A percentile compares a stretch with the other conserved stretches of the same genome.
Evolutionary conservation across 441 rosid species (phyloP).

Genomic region (Geranium incanum): DNA sequence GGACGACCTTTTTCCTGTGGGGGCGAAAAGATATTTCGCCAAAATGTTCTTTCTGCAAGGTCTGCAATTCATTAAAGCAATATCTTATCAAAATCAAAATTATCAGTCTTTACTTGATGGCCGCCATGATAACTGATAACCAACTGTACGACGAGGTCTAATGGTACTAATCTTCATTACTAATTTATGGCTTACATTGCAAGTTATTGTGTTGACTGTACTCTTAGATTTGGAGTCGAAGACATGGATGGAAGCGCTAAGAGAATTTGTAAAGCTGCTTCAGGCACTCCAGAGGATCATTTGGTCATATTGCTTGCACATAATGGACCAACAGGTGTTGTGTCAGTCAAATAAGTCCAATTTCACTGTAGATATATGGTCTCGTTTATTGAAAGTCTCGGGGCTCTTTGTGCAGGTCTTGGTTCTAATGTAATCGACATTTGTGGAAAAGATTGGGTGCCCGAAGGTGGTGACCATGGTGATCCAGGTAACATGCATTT

Average conservation of each 20-base stretch:
- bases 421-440: slow-evolving; percentile 67
- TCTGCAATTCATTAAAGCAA: slow-evolving; percentile 21
- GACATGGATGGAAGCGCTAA: slow-evolving; percentile 60
- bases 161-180: background rate
- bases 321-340: slow-evolving; percentile 72
- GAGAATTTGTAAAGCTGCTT: slow-evolving; percentile 49
- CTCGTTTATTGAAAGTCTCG: slow-evolving; percentile 9
- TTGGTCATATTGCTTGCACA: slow-evolving; percentile 70
- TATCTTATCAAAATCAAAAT: background rate
- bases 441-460: slow-evolving; percentile 74
- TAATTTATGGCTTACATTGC: background rate
- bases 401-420: slow-evolving; percentile 47
- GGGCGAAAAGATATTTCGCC: slow-evolving; percentile 48
- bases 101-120: background rate
- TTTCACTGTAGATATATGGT: slow-evolving; percentile 11
- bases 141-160: too few species aligned
- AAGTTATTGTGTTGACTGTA: slow-evolving; percentile 12
- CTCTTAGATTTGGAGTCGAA: slow-evolving; percentile 60
- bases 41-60: slow-evolving; percentile 56
- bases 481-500: slow-evolving; percentile 55
- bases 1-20: slow-evolving; percentile 93
- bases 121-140: background rate
- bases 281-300: slow-evolving; percentile 66
- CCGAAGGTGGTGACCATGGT: slow-evolving; percentile 76
- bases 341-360: slow-evolving; percentile 17